These are phyloP conservation scores for Suhomyces bokatorum DNA, from an alignment of 1,139 yeast genomes.

Conservation along the genomic window DNA sequence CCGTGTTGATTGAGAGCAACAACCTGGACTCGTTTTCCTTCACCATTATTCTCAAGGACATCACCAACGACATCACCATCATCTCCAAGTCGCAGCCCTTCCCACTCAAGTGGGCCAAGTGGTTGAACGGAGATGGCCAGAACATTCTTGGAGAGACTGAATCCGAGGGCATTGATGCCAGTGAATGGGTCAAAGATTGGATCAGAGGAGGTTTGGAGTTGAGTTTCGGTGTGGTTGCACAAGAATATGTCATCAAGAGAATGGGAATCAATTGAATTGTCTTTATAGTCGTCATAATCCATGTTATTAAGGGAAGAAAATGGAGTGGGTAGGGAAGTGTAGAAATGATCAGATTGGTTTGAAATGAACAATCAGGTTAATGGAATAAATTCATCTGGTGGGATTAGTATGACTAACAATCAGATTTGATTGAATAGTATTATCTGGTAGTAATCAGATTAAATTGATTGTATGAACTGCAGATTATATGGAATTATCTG, in stretches of 20 bases:
- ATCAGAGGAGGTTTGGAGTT: constrained; percentile 77
- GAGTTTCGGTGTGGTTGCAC: constrained; percentile 84
- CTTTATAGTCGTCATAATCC: too few species aligned
- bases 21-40: constrained; percentile 53
- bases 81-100: constrained; percentile 83
- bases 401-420: too few species aligned
- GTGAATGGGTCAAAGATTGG: constrained; percentile 97
- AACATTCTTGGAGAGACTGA: constrained; percentile 31
- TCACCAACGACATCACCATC: constrained; percentile 71
- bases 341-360: too few species aligned
- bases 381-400: too few species aligned
- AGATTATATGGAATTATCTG: too few species aligned
- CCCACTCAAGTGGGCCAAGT: constrained; percentile 85
- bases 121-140: constrained; percentile 62
- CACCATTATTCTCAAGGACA: constrained; percentile 72
- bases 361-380: too few species aligned
- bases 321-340: too few species aligned
- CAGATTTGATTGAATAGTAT: too few species aligned
- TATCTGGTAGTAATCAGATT: too few species aligned
- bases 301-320: too few species aligned
- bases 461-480: too few species aligned
- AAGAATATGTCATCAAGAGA: constrained; percentile 83
- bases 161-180: constrained; percentile 68
- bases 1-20: constrained; percentile 43
- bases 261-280: constrained; percentile 61